Base-by-base conservation (phyloP, 805 yeast species). In the Sugiyamaella floridensis region DNA sequence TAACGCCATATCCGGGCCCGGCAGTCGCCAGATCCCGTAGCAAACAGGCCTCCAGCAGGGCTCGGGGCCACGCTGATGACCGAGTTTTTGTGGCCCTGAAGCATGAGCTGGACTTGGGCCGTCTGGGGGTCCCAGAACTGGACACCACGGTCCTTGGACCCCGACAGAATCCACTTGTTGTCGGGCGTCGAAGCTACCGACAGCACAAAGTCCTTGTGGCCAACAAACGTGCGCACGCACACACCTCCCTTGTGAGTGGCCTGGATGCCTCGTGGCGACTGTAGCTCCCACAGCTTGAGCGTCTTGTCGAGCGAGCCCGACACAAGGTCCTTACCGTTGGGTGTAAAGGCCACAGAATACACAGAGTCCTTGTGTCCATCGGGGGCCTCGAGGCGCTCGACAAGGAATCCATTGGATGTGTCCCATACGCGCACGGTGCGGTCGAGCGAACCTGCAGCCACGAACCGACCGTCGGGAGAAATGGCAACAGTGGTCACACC, bases 401-500 rank as follows among this genome's bases (percentile, higher is more conserved):
- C 95, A 50, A 90, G 73, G 74, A 86, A 86, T 1, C 97, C 97
- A 22, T 95, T 86, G 45, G 86, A 80, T 9, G 96, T 85, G 72
- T 92, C 97, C 97, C 98, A 92, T 47, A 93, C 96, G 58, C 98
- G 80, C 49, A 93, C 97, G 32, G 96, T 86, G 71, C 95, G 80
- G 74, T 92, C 99, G 59, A 92, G 79, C 37, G 96, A 86, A 48
- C 99, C 99, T 15, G 97, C 98, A 41, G 97, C 98, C 63, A 93
- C 89, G 62, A 83, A 80, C 61, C 84, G 81, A 41, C 97, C 97
- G 69, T 92, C 95, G 48, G 97, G 97, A 8, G 96, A 87, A 43
- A 92, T 92, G 18, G 97, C 96, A 45, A 92, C 97, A 0, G 99
- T 92, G 52, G 99, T 92, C 50, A 92, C 98, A 61, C 99, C 99